A percentile compares a stretch with the other conserved stretches of the same genome.
Evolutionary conservation across 169 alveolate species (phyloP).

Genomic region (Cryptosporidium parvum): DNA sequence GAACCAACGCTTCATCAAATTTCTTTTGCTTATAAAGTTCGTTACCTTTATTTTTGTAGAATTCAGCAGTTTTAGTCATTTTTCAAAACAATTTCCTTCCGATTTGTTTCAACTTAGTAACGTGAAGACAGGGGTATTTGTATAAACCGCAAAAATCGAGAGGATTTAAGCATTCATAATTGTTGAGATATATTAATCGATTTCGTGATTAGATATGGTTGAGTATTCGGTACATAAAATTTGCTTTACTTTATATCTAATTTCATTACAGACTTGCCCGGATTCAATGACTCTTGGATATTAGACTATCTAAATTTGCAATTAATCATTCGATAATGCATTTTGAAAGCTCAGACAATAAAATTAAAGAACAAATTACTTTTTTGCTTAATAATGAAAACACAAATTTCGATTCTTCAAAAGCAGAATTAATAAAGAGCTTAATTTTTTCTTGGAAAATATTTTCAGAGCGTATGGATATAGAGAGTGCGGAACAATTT

Average conservation of each 20-base stretch:
- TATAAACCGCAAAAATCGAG: constrained; percentile 29
- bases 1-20: constrained; percentile 94
- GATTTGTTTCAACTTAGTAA: neutral
- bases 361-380: constrained; percentile 1
- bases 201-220: neutral
- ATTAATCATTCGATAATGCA: neutral
- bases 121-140: neutral
- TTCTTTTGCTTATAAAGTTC: constrained; percentile 88
- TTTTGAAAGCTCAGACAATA: neutral
- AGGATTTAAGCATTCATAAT: neutral
- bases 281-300: neutral
- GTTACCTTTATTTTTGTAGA: constrained; percentile 84
- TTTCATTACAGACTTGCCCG: neutral
- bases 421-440: neutral
- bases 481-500: neutral
- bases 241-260: neutral
- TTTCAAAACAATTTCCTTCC: constrained; percentile 23
- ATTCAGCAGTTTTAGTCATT: constrained; percentile 83
- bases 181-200: neutral
- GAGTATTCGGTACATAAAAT: neutral
- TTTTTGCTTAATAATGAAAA: neutral
- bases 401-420: neutral
- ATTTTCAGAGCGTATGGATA: constrained; percentile 33
- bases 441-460: constrained; percentile 16
- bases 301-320: neutral